These are phyloP conservation scores for Leccinellum rugosiceps DNA, from an alignment of 768 basidiomycete species.

Conservation along the genomic window DNA sequence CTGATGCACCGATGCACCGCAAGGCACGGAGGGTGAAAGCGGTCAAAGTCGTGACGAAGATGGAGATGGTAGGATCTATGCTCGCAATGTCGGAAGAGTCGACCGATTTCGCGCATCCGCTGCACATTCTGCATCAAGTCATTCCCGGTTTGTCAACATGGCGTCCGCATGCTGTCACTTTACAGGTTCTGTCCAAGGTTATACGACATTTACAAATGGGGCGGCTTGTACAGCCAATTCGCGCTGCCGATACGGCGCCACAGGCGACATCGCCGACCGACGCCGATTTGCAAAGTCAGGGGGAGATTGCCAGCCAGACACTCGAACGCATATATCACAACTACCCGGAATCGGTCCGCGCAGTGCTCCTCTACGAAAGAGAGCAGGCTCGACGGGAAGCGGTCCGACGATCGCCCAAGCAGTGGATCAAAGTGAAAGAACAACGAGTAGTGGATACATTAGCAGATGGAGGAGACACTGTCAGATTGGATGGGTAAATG, in stretches of 20 bases:
- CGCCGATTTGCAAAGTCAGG: constrained; percentile 21
- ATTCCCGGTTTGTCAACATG: constrained; percentile 64
- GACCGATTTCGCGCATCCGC: constrained; percentile 54
- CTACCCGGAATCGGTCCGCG: constrained; percentile 46
- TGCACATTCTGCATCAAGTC: constrained; percentile 60
- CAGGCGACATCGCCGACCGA: constrained; percentile 15
- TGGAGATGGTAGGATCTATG: constrained; percentile 7
- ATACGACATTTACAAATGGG: constrained; percentile 51
- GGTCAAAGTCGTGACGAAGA: constrained; percentile 18
- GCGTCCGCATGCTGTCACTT: constrained; percentile 55
- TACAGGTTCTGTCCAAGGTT: constrained; percentile 46
- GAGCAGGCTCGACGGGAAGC: constrained; percentile 26
- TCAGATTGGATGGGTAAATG: constrained; percentile 20
- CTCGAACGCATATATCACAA: constrained; percentile 45
- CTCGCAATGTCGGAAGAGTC: constrained; percentile 16
- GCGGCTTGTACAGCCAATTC: constrained; percentile 42
- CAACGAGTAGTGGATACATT: constrained; percentile 22
- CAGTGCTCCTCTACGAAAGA: constrained; percentile 34
- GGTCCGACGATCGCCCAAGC: constrained; percentile 11
- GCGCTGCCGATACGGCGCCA: constrained; percentile 21
- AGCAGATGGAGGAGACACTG: constrained; percentile 23
- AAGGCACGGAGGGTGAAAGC: constrained; percentile 23
- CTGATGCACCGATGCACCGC: constrained; percentile 32
- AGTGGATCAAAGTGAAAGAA: constrained; percentile 17
- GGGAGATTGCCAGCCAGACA: constrained; percentile 37